Conservation (phyloP, 2,329 filamentous ascomycete genomes). For the Beauveria rudraprayagi region DNA sequence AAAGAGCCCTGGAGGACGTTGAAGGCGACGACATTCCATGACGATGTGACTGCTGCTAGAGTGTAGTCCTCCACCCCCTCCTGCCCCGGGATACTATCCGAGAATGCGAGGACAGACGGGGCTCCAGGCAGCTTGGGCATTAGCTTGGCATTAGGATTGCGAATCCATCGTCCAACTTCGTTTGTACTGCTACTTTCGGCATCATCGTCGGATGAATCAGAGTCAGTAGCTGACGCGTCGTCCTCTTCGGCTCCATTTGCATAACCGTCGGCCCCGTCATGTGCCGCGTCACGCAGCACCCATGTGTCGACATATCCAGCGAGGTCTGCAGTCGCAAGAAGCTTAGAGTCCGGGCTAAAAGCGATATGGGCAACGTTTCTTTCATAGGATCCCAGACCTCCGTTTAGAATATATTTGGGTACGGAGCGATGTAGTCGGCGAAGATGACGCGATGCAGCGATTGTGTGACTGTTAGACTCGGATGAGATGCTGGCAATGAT, state of each 20-base stretch:
- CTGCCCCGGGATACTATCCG: conserved; percentile 35
- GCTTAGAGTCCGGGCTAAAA: conserved; percentile 73
- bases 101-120: conserved; percentile 62
- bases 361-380: conserved; percentile 64
- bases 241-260: conserved; percentile 24
- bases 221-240: conserved; percentile 31
- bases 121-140: conserved; percentile 60
- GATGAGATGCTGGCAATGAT: conserved; percentile 32
- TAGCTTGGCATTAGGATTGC: conserved; percentile 61
- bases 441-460: conserved; percentile 38
- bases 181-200: conserved; percentile 32
- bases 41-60: conserved; percentile 46
- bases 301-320: conserved; percentile 84
- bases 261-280: conserved; percentile 23
- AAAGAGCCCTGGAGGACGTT: conserved; percentile 69
- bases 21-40: conserved; percentile 65
- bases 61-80: conserved; percentile 34
- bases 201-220: conserved; percentile 35
- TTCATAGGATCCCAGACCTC: conserved; percentile 67
- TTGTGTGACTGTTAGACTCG: conserved; percentile 15
- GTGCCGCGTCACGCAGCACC: conserved; percentile 48
- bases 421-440: conserved; percentile 45
- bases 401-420: conserved; percentile 48
- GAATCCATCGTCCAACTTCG: conserved; percentile 60
- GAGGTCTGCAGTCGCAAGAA: conserved; percentile 73